phyloP scores from a whole-genome alignment of 2,329 filamentous ascomycete species.

The Venturia aucupariae region DNA sequence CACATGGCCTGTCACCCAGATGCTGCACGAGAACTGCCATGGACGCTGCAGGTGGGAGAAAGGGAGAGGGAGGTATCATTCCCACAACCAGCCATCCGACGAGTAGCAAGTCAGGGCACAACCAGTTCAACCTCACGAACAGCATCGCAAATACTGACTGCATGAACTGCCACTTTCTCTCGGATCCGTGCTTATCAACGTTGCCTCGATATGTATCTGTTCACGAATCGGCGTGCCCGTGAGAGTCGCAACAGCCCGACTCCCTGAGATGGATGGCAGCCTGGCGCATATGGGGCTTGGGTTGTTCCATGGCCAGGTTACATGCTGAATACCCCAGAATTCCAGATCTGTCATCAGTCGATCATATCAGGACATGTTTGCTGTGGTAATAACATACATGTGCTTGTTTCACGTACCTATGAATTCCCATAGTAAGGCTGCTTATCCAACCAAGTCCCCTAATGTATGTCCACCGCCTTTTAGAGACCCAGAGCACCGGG shows the following conservation, averaged over 20 bases:
- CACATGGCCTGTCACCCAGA: background rate
- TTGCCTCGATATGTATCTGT: background rate
- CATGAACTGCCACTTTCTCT: background rate
- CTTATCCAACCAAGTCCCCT: background rate
- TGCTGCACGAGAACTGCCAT: background rate
- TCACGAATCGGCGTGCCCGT: background rate
- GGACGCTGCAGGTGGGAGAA: background rate
- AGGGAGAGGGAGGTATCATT: background rate
- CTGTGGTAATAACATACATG: background rate
- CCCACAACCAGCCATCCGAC: too few relatives aligned
- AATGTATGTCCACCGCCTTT: background rate
- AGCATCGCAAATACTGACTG: too few relatives aligned
- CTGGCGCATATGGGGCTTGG: background rate
- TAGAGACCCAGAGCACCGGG: background rate
- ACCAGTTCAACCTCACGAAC: too few relatives aligned
- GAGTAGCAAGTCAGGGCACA: too few relatives aligned
- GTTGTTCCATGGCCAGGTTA: background rate
- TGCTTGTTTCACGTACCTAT: background rate
- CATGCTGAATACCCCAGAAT: constrained; percentile 1
- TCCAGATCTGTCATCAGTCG: background rate
- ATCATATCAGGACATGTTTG: background rate
- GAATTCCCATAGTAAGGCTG: too few relatives aligned
- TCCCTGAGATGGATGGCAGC: background rate
- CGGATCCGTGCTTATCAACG: background rate
- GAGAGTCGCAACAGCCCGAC: background rate